A percentile compares a stretch with the other conserved stretches of the same genome.
Conservation (phyloP, 352 stramenopile genomes). For the Phytopythium chamaehyphon region DNA sequence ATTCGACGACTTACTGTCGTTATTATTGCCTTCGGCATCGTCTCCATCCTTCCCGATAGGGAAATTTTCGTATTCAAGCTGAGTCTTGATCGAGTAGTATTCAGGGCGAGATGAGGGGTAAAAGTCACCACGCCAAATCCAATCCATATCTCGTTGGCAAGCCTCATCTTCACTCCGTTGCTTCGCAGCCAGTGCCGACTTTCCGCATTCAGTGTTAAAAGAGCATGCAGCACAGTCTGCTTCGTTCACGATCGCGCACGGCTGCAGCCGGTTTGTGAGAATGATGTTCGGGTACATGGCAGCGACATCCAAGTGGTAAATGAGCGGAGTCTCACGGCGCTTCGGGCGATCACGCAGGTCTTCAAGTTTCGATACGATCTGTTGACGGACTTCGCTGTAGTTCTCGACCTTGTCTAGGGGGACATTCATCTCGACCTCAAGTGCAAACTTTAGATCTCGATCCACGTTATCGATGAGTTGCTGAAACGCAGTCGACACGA, state of each 20-base stretch:
- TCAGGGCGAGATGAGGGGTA: slow-evolving; percentile 92
- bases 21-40: slow-evolving; percentile 2
- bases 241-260: slow-evolving; percentile 95
- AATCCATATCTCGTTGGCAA: slow-evolving; percentile 98
- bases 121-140: slow-evolving; percentile 98
- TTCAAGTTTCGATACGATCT: slow-evolving; percentile 94
- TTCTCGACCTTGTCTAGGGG: slow-evolving; percentile 89
- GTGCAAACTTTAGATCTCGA: slow-evolving; percentile 94
- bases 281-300: slow-evolving; percentile 99
- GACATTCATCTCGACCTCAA: slow-evolving; percentile 92
- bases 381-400: slow-evolving; percentile 75
- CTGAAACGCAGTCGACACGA: slow-evolving; percentile 92
- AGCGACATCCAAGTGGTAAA: slow-evolving; percentile 99
- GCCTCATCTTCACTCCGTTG: slow-evolving; percentile 30
- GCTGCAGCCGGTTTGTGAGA: slow-evolving; percentile 98
- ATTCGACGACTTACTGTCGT: not conserved
- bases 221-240: slow-evolving; percentile 95
- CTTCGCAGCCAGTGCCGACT: slow-evolving; percentile 68
- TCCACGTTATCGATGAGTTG: slow-evolving; percentile 97
- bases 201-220: slow-evolving; percentile 85
- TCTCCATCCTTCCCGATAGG: slow-evolving; percentile 15
- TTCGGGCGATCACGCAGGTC: slow-evolving; percentile 92
- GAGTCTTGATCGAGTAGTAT: slow-evolving; percentile 95
- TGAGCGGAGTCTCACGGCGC: slow-evolving; percentile 90
- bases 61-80: slow-evolving; percentile 92